Conservation (phyloP, 371 early-diverging fungal species). For the Massospora cicadina region DNA sequence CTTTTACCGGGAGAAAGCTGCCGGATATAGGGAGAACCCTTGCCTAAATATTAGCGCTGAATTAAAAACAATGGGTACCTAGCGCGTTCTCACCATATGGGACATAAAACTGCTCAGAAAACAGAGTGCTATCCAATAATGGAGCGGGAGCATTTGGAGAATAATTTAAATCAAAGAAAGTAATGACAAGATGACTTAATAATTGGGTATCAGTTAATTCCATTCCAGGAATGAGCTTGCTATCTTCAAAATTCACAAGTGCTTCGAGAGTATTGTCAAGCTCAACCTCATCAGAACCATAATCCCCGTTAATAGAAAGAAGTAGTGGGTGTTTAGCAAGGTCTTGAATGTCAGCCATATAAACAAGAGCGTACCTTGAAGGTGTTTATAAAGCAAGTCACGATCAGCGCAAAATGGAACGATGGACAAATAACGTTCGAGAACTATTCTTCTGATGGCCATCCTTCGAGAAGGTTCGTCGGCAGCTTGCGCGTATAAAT, state of each 20-base stretch:
- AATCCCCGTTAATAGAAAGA: not conserved
- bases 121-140: not conserved
- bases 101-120: not conserved
- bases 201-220: not conserved
- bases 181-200: not conserved
- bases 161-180: not conserved
- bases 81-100: not conserved
- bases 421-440: not conserved
- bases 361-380: not conserved
- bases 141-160: not conserved
- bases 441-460: not conserved
- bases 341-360: not conserved
- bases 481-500: not conserved
- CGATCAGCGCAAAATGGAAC: not conserved
- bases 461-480: not conserved
- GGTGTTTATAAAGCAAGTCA: not conserved
- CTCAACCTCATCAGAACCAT: not conserved
- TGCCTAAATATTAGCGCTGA: not conserved
- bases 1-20: not conserved
- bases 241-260: not conserved
- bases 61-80: not conserved
- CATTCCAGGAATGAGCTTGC: not conserved
- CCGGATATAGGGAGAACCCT: not conserved
- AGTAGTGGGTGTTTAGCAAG: not conserved
- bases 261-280: not conserved